Conservation (phyloP, 257 asterid genomes). For the Nicotiana tomentosiformis region DNA sequence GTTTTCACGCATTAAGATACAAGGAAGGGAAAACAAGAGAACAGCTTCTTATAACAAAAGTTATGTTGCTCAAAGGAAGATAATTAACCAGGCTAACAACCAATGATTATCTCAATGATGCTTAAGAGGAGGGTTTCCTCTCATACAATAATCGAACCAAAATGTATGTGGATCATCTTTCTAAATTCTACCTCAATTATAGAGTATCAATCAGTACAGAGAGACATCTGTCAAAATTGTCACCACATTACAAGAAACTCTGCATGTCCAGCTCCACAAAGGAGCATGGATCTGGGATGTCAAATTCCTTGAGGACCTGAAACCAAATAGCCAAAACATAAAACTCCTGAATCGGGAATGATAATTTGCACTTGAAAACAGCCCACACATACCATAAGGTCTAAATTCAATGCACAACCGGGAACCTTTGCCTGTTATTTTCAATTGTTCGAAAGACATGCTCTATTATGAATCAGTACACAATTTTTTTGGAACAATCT, state of each 20-base stretch:
- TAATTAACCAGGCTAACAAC: not conserved
- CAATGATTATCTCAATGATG: not conserved
- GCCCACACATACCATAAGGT: not conserved
- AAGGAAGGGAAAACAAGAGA: not conserved
- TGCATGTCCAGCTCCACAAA: constrained; percentile 66
- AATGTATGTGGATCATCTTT: not conserved
- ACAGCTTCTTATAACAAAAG: not conserved
- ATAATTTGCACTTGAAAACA: not conserved
- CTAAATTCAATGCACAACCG: not conserved
- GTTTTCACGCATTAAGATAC: not conserved
- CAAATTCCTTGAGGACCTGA: constrained; percentile 79
- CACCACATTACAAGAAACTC: constrained; percentile 23
- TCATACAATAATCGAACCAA: not conserved
- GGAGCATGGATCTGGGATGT: constrained; percentile 86
- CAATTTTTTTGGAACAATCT: not conserved
- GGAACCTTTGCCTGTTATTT: not conserved
- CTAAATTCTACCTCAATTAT: not conserved
- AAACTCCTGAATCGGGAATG: not conserved
- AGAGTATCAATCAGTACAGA: not conserved
- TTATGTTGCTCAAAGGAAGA: not conserved
- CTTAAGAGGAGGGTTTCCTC: not conserved
- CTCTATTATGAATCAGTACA: not conserved
- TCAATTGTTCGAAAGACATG: not conserved
- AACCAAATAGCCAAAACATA: constrained; percentile 7
- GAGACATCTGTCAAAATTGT: not conserved